Evolutionary conservation across 2,329 filamentous ascomycete genomes (phyloP).

Genomic region (Cladosporium cucumerinum): DNA sequence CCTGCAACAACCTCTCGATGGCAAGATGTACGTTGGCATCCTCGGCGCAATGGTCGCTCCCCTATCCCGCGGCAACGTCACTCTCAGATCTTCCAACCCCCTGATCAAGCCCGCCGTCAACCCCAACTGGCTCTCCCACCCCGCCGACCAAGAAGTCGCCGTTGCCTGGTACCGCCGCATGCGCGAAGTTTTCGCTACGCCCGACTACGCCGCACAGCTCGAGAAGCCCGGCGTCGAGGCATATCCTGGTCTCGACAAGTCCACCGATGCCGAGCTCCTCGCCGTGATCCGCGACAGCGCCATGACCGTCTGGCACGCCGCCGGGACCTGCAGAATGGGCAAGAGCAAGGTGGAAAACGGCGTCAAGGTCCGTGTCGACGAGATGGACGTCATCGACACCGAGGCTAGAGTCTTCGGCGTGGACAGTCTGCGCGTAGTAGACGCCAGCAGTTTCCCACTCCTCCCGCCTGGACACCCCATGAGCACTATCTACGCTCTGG

Average conservation of each 20-base stretch:
- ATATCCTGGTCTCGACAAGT: slow-evolving; percentile 26
- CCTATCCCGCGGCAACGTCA: slow-evolving; percentile 37
- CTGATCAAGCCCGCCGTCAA: slow-evolving; percentile 33
- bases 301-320: slow-evolving; percentile 19
- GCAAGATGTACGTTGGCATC: slow-evolving; percentile 35
- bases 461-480: slow-evolving; percentile 29
- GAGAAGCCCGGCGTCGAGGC: slow-evolving; percentile 22
- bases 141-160: slow-evolving; percentile 32
- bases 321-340: slow-evolving; percentile 24
- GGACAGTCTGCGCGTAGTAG: slow-evolving; percentile 25
- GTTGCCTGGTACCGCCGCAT: slow-evolving; percentile 34
- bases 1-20: slow-evolving; percentile 26
- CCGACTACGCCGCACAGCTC: neutral
- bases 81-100: slow-evolving; percentile 30
- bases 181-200: slow-evolving; percentile 25
- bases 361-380: slow-evolving; percentile 15
- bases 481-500: slow-evolving; percentile 21
- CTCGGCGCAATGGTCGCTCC: slow-evolving; percentile 34
- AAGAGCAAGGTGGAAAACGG: slow-evolving; percentile 10
- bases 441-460: slow-evolving; percentile 24
- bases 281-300: slow-evolving; percentile 3
- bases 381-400: slow-evolving; percentile 25
- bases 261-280: slow-evolving; percentile 18
- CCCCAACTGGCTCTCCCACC: slow-evolving; percentile 36
- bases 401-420: slow-evolving; percentile 25